Conservation (phyloP, 352 stramenopile genomes). For the Pythium brassicae region DNA sequence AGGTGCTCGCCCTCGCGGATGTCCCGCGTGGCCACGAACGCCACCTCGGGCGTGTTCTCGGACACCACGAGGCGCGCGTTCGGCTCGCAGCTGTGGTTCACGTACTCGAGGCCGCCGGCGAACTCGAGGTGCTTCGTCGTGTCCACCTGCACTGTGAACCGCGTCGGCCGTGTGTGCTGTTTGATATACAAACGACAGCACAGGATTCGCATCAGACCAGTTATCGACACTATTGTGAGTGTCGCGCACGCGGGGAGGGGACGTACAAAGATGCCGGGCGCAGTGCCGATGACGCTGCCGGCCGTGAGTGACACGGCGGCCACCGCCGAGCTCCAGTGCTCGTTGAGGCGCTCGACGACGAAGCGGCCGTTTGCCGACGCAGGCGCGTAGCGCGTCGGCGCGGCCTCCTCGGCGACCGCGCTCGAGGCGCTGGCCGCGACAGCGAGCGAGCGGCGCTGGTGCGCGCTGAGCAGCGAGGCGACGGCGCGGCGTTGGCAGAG, state of each 20-base stretch:
- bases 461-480: slow-evolving; percentile 11
- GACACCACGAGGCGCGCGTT: slow-evolving; percentile 79
- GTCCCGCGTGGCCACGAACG: slow-evolving; percentile 71
- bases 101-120: slow-evolving; percentile 76
- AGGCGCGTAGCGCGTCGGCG: slow-evolving; percentile 50
- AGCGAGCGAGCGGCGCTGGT: slow-evolving; percentile 42
- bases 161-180: slow-evolving; percentile 53
- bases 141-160: slow-evolving; percentile 82
- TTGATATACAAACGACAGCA: background rate
- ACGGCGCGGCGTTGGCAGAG: slow-evolving; percentile 17
- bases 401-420: slow-evolving; percentile 23
- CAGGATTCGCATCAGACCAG: too few species aligned
- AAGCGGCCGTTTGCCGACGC: slow-evolving; percentile 57
- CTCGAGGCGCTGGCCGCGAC: slow-evolving; percentile 13
- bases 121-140: slow-evolving; percentile 82
- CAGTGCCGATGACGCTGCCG: slow-evolving; percentile 66
- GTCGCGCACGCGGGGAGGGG: background rate
- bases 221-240: background rate
- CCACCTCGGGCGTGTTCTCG: slow-evolving; percentile 64
- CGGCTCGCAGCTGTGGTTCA: slow-evolving; percentile 85
- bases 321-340: slow-evolving; percentile 72
- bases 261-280: slow-evolving; percentile 66
- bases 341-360: slow-evolving; percentile 70
- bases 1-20: slow-evolving; percentile 75
- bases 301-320: slow-evolving; percentile 58